phyloP scores from a whole-genome alignment of 2,329 filamentous ascomycete species.

The Cladosporium sp. region DNA sequence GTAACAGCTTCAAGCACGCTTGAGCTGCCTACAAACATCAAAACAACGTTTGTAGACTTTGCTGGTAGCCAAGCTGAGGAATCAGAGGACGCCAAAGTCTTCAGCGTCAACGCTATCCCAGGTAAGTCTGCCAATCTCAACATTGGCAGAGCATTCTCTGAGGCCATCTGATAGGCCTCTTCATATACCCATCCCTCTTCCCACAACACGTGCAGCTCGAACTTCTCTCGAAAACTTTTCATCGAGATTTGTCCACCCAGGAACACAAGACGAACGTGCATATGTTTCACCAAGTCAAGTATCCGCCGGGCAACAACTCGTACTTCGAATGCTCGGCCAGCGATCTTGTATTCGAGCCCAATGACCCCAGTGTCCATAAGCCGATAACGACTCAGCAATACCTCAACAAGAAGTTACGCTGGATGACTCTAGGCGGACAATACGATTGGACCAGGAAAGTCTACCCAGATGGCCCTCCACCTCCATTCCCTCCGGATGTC shows the following conservation, averaged over 20 bases:
- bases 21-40: constrained; percentile 15
- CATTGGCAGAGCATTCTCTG: constrained; percentile 17
- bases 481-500: constrained; percentile 71
- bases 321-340: constrained; percentile 48
- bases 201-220: constrained; percentile 63
- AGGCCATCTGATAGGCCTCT: constrained; percentile 54
- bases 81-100: constrained; percentile 27
- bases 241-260: constrained; percentile 70
- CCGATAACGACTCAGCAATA: constrained; percentile 66
- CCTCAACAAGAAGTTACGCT: constrained; percentile 77
- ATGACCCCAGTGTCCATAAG: constrained; percentile 70
- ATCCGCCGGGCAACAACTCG: constrained; percentile 46
- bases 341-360: constrained; percentile 47
- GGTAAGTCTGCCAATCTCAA: constrained; percentile 46
- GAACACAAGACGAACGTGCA: constrained; percentile 86
- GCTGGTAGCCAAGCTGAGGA: background rate
- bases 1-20: background rate
- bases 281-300: constrained; percentile 70
- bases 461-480: constrained; percentile 67
- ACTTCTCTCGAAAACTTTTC: constrained; percentile 70
- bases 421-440: constrained; percentile 91
- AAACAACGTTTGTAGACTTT: constrained; percentile 19
- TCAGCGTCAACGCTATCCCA: constrained; percentile 63
- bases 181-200: constrained; percentile 71
- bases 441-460: constrained; percentile 91